Evolutionary conservation across 495 filamentous ascomycete genomes (phyloP).

Genomic region (Tirmania nivea): DNA sequence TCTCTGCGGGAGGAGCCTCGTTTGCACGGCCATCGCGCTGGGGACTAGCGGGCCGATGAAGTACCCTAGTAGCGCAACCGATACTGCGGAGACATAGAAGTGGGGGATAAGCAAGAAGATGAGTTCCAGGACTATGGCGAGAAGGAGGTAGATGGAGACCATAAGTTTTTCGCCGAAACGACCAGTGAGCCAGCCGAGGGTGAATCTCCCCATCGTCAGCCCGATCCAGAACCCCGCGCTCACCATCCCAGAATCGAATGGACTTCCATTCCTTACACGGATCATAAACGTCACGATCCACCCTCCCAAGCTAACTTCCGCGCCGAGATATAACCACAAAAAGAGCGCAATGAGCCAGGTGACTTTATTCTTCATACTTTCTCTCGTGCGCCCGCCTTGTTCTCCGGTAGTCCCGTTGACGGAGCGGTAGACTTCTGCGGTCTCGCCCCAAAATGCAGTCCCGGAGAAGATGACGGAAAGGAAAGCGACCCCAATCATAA

Average conservation of each 20-base stretch:
- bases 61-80: slow-evolving; percentile 49
- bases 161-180: slow-evolving; percentile 44
- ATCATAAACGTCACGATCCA: slow-evolving; percentile 72
- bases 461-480: slow-evolving; percentile 28
- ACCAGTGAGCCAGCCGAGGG: slow-evolving; percentile 39
- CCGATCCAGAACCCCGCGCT: slow-evolving; percentile 69
- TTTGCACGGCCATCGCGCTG: slow-evolving; percentile 20
- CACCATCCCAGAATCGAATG: slow-evolving; percentile 51
- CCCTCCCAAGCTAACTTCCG: slow-evolving; percentile 24
- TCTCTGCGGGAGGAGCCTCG: slow-evolving; percentile 20
- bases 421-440: background rate
- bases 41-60: slow-evolving; percentile 50
- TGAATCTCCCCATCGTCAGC: slow-evolving; percentile 51
- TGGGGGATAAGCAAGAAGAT: slow-evolving; percentile 57
- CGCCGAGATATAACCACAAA: slow-evolving; percentile 24
- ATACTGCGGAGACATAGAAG: slow-evolving; percentile 46
- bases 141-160: slow-evolving; percentile 36
- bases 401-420: background rate
- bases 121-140: slow-evolving; percentile 43
- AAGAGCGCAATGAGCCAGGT: slow-evolving; percentile 20
- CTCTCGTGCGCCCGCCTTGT: slow-evolving; percentile 1
- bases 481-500: slow-evolving; percentile 30
- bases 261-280: slow-evolving; percentile 41
- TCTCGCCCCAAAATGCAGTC: slow-evolving; percentile 36
- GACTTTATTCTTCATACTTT: slow-evolving; percentile 8